A percentile compares a stretch with the other conserved stretches of the same genome.
These are phyloP conservation scores for Paspalum notatum DNA, from an alignment of 176 grass and related monocot species.

Conservation along the genomic window DNA sequence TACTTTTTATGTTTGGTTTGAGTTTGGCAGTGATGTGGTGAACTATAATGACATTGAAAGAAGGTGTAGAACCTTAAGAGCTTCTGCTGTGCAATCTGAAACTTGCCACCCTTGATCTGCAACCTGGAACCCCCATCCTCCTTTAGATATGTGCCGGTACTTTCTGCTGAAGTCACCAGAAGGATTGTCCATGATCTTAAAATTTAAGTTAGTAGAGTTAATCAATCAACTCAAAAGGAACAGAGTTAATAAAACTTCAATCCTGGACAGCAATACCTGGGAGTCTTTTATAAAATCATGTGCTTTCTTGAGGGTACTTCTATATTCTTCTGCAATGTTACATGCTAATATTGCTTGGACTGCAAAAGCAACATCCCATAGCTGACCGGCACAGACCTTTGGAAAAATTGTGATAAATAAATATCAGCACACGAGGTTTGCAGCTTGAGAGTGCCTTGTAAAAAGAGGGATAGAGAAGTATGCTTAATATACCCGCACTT, in stretches of 20 bases:
- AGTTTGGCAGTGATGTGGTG: conserved; percentile 26
- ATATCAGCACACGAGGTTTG: conserved; percentile 14
- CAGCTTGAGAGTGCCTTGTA: not conserved
- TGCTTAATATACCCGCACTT: conserved; percentile 68
- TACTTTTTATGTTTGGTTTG: conserved; percentile 24
- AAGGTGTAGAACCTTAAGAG: conserved; percentile 60
- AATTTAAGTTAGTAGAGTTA: conserved; percentile 44
- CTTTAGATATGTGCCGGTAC: conserved; percentile 74
- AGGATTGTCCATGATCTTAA: conserved; percentile 70
- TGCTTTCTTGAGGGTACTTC: conserved; percentile 61
- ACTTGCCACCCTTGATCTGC: conserved; percentile 76
- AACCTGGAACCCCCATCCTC: conserved; percentile 72
- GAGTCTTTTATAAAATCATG: conserved; percentile 71
- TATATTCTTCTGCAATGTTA: conserved; percentile 52
- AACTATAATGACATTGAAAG: conserved; percentile 27
- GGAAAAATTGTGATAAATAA: not conserved
- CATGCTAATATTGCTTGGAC: conserved; percentile 75
- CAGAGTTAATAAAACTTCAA: conserved; percentile 18
- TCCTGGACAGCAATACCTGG: conserved; percentile 52
- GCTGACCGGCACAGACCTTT: conserved; percentile 53
- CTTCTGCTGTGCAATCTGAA: conserved; percentile 89
- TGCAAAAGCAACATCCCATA: conserved; percentile 73
- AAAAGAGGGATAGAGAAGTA: not conserved
- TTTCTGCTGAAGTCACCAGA: conserved; percentile 59
- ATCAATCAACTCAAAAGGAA: conserved; percentile 29